Evolutionary conservation across 1,284 basidiomycete species (phyloP), one percentile per base, ranked within the genome.

Genomic region (Pulveroboletus sp.): DNA sequence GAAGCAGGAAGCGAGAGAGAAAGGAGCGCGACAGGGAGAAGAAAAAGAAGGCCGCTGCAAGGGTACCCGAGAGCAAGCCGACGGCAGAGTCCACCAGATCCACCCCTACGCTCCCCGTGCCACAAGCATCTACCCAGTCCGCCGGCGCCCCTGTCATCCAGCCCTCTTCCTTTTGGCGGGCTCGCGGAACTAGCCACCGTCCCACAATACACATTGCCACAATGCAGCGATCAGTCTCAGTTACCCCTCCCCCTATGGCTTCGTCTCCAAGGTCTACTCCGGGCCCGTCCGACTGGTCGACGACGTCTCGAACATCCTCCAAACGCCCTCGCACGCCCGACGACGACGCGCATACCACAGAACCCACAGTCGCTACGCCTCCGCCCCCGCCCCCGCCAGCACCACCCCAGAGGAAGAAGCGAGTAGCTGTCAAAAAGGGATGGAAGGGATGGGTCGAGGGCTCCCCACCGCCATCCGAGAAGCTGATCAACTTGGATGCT

Each of bases 381-480:
- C 65, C 69, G 10, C 47, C 70, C 28, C 65, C 73, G 12, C 49
- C 54, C 6, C 64, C 68, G 12, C 59, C 74, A 10, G 60, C 59
- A 40, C 71, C 68, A 39, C 63, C 33, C 28, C 64, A 70, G 22
- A 82, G 85, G 57, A 91, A 78, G 77, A 89, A 86, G 77, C 83
- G 90, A 26, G 76, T 81, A 22, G 86, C 85, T 1, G 86, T 84
- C 35, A 84, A 80, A 69, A 89, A 89, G 68, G 91, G 89, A 39
- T 94, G 92, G 84, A 92, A 90, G 74, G 89, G 89, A 49, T 92
- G 89, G 89, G 86, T 91, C 20, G 89, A 90, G 75, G 87, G 87
- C 60, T 89, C 87, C 14, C 87, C 89, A 10, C 86, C 83, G 46
- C 89, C 91, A 10, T 90, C 86, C 24, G 85, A 85, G 65, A 92